A percentile compares a stretch with the other conserved stretches of the same genome.
Evolutionary conservation across 306 rosid species (phyloP).

Genomic region (cucumber (Cucumis sativus)): Cucumber_9930_V3 NC_026661.2:19361001-19361500

Average conservation of each 20-base stretch:
- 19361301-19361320: constrained; percentile 50
- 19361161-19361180: constrained; percentile 19
- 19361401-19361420: constrained; percentile 82
- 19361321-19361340: constrained; percentile 83
- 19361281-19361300: constrained; percentile 84
- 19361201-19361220: constrained; percentile 25
- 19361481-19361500: constrained; percentile 40
- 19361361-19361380: constrained; percentile 66
- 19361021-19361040: constrained; percentile 35
- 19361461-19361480: constrained; percentile 68
- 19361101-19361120: constrained; percentile 31
- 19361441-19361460: constrained; percentile 48
- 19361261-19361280: constrained; percentile 84
- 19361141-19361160: constrained; percentile 13
- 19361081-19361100: constrained; percentile 37
- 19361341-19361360: constrained; percentile 42
- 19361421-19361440: constrained; percentile 47
- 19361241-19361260: constrained; percentile 60
- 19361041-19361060: constrained; percentile 47
- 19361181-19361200: constrained; percentile 19
- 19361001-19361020: constrained; percentile 46
- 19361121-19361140: constrained; percentile 14
- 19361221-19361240: constrained; percentile 26
- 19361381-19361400: constrained; percentile 81
- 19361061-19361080: constrained; percentile 47